phyloP scores from a whole-genome alignment of 768 basidiomycete genomes.

The Lentinula lateritia region DNA sequence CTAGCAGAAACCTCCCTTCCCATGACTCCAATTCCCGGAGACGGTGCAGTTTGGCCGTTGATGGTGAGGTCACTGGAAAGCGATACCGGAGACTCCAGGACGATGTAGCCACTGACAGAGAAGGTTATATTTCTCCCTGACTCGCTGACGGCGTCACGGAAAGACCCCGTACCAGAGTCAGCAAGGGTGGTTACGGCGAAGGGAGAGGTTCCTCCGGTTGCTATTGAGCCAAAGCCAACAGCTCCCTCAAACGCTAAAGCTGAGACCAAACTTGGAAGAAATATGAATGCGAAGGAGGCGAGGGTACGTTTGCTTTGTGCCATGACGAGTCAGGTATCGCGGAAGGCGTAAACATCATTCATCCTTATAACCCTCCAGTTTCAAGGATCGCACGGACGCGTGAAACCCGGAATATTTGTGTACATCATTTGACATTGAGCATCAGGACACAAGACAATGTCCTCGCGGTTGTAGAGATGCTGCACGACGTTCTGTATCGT shows the following conservation, averaged over 20 bases:
- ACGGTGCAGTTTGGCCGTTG: slow-evolving; percentile 18
- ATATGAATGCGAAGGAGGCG: slow-evolving; percentile 5
- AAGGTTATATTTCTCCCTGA: slow-evolving; percentile 18
- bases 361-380: slow-evolving; percentile 4
- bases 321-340: background rate
- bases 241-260: slow-evolving; percentile 16
- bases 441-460: background rate
- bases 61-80: slow-evolving; percentile 15
- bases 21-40: slow-evolving; percentile 17
- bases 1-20: slow-evolving; percentile 16
- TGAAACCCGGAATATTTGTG: slow-evolving; percentile 9
- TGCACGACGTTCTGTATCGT: background rate
- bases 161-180: slow-evolving; percentile 16
- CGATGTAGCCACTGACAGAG: slow-evolving; percentile 17
- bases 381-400: background rate
- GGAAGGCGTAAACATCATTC: background rate
- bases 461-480: background rate
- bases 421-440: slow-evolving; percentile 8
- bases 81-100: slow-evolving; percentile 15
- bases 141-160: slow-evolving; percentile 14
- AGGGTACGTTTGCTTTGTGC: background rate
- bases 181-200: slow-evolving; percentile 16
- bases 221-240: slow-evolving; percentile 18
- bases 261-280: slow-evolving; percentile 11
- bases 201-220: slow-evolving; percentile 15